Percentiles rank a stretch among this genome's conserved stretches.
Conservation (phyloP, 176 grass and related monocot genomes). For the Eragrostis curvula region DNA sequence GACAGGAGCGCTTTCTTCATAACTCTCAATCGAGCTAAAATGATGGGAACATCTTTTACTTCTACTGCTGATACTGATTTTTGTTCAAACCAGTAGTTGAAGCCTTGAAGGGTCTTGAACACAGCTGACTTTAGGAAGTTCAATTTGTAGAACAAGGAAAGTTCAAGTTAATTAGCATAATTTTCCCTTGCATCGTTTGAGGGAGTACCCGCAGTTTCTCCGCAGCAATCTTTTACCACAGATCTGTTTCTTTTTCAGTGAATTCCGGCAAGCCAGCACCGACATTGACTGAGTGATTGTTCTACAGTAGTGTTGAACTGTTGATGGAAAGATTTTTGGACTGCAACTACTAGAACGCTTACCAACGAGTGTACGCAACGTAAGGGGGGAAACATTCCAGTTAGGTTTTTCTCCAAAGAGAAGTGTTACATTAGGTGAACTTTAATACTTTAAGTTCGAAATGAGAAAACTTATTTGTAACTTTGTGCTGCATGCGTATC, state of each 20-base stretch:
- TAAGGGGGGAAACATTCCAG: neutral
- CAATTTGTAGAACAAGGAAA: neutral
- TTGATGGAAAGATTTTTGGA: neutral
- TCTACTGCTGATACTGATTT: neutral
- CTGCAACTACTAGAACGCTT: neutral
- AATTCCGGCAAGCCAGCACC: constrained; percentile 12
- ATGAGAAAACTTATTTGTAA: constrained; percentile 1
- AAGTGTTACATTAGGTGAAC: neutral
- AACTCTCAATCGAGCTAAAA: neutral
- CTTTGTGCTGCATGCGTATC: constrained; percentile 4
- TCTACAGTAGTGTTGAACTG: neutral
- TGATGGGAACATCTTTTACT: neutral
- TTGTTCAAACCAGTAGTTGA: neutral
- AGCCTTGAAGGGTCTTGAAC: neutral
- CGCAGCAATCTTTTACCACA: constrained; percentile 31
- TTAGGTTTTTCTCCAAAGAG: neutral
- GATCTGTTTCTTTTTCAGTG: neutral
- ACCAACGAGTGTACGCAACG: neutral
- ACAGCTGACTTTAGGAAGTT: neutral
- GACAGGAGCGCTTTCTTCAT: neutral
- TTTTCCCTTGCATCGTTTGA: neutral
- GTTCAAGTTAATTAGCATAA: neutral
- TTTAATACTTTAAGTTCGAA: neutral
- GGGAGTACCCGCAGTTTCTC: neutral
- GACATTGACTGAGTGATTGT: constrained; percentile 16